Evolutionary conservation across 139 green algal species (phyloP).

Genomic region (Tetradesmus obliquus): DNA sequence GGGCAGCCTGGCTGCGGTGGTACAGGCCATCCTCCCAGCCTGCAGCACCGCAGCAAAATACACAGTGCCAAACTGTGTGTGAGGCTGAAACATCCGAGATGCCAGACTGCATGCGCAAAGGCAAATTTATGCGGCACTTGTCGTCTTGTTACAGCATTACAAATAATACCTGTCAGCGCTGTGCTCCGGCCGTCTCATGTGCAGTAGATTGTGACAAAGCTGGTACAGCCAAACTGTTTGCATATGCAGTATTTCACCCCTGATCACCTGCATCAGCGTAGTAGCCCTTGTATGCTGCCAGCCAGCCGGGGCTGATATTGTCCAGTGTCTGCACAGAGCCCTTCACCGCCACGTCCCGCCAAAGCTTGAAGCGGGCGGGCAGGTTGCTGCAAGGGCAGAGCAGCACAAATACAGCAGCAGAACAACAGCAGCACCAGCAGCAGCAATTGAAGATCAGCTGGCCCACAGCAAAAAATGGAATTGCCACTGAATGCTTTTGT

Average conservation of each 20-base stretch:
- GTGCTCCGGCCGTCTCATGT: not conserved
- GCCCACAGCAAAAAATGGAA: not conserved
- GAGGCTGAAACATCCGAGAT: too few relatives aligned
- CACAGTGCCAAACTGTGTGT: not conserved
- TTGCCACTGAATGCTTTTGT: not conserved
- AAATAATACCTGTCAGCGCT: too few relatives aligned
- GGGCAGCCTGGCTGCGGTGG: not conserved
- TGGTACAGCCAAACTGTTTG: not conserved
- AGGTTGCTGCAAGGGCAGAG: not conserved
- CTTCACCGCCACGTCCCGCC: not conserved
- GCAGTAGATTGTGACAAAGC: not conserved
- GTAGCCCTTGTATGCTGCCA: conserved; percentile 29
- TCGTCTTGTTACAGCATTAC: too few relatives aligned
- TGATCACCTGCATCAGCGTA: conserved; percentile 24
- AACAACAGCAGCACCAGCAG: not conserved
- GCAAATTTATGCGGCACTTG: too few relatives aligned
- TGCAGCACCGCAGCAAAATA: not conserved
- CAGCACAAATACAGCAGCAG: not conserved
- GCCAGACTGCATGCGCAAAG: too few relatives aligned
- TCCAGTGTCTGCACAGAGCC: not conserved
- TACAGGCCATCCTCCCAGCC: conserved; percentile 17
- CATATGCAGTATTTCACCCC: not conserved
- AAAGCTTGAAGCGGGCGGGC: conserved; percentile 28
- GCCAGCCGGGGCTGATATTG: conserved; percentile 23
- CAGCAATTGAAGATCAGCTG: not conserved